Base-by-base conservation (phyloP, 345 rosid species). In the Mallotus nudiflorus region DNA sequence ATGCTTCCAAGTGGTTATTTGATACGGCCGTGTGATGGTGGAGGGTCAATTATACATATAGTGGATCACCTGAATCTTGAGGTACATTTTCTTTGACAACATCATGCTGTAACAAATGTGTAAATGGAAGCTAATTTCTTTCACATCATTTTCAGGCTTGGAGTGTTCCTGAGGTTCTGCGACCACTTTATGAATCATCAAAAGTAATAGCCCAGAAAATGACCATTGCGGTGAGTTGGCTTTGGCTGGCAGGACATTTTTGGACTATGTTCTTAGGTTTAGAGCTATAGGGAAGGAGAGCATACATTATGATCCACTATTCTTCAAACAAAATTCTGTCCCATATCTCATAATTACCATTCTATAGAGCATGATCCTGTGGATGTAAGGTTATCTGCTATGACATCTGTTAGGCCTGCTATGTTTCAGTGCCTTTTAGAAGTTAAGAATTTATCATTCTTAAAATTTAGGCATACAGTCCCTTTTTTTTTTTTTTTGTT, bases 121-220 rank as follows among this genome's bases (percentile, higher is more conserved):
- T 7, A n/a, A 49, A 37, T 28, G 48, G 48, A 33, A 22, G 33
- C 42, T 58, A 33, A 68, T 18, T 44, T 67, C 51, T 51, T 44
- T 44, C 49, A 1, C 28, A 10, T 46, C 60, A 8, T 70, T 65
- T 40, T 51, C 74, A 96, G 99, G 98, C 96, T 15, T 93, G 98
- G 99, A 91, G 93, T 70, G 99, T 93, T 68, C 99, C 99, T 1
- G 99, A 96, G 81, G 99, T 96, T 62, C 86, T 96, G 58, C 87
- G 98, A 31, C 96, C 99, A 1, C 92, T 96, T 19, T 96, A 96
- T 39, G 96, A 92, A 81, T 96, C 99, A 53, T 92, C 96, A 5
- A 92, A 87, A 85, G 87, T 87, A 16, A 86, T 96, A 35, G 99
- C 99, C 9, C 99, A 96, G 69, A 91, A 89, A 79, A 85, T 89